These are phyloP conservation scores for Tetrapisispora taiwanensis DNA, from an alignment of 805 yeast genomes.

Conservation along the genomic window DNA sequence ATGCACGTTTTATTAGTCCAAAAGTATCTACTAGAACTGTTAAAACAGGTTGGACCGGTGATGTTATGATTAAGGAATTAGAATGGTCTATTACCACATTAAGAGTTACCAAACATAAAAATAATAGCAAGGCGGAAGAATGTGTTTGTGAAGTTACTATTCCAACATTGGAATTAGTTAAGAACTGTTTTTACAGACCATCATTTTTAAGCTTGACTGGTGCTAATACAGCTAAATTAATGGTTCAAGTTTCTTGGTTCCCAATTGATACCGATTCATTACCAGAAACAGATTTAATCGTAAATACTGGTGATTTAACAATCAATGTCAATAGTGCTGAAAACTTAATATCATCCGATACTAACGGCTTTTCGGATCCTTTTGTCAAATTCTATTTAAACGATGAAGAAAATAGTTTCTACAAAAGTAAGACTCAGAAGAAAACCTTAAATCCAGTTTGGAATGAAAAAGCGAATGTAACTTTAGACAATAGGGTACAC, in stretches of 20 bases:
- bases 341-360: slow-evolving; percentile 73
- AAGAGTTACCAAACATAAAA: slow-evolving; percentile 48
- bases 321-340: slow-evolving; percentile 55
- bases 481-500: slow-evolving; percentile 51
- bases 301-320: slow-evolving; percentile 62
- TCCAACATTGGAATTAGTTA: slow-evolving; percentile 56
- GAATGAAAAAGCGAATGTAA: slow-evolving; percentile 58
- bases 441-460: slow-evolving; percentile 85
- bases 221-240: slow-evolving; percentile 41
- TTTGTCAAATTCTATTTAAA: slow-evolving; percentile 61
- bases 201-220: slow-evolving; percentile 47
- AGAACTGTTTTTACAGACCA: slow-evolving; percentile 55
- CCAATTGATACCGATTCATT: slow-evolving; percentile 54
- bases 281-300: slow-evolving; percentile 65
- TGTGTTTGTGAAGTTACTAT: slow-evolving; percentile 51
- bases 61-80: slow-evolving; percentile 65
- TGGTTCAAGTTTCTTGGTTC: slow-evolving; percentile 61
- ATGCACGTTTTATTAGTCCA: slow-evolving; percentile 50
- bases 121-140: slow-evolving; percentile 46
- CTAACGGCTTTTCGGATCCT: slow-evolving; percentile 91
- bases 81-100: slow-evolving; percentile 60
- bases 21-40: slow-evolving; percentile 31
- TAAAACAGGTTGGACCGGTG: slow-evolving; percentile 49
- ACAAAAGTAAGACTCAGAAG: slow-evolving; percentile 71
- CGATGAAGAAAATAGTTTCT: slow-evolving; percentile 45